phyloP scores from a whole-genome alignment of 2,329 filamentous ascomycete genomes.

The Microcyclospora tardicrescens region DNA sequence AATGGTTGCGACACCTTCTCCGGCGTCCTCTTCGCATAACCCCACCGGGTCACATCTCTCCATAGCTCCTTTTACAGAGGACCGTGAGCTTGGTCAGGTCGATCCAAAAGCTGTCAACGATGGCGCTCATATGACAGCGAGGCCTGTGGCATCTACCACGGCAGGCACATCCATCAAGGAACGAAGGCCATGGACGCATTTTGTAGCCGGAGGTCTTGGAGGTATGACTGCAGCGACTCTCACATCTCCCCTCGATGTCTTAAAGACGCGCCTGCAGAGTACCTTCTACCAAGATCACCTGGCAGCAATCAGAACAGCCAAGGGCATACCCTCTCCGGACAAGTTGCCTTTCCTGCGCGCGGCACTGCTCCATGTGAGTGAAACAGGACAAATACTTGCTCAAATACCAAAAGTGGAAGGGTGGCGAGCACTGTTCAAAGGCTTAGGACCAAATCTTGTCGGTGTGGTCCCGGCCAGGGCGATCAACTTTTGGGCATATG shows the following conservation, averaged over 20 bases:
- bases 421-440: constrained; percentile 80
- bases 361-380: constrained; percentile 60
- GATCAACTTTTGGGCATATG: constrained; percentile 91
- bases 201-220: constrained; percentile 77
- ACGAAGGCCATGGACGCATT: constrained; percentile 75
- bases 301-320: constrained; percentile 50
- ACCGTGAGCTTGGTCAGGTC: constrained; percentile 16
- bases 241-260: constrained; percentile 86
- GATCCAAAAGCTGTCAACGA: constrained; percentile 17
- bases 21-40: too few species aligned
- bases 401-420: constrained; percentile 73
- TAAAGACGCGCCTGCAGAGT: constrained; percentile 86
- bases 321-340: constrained; percentile 39
- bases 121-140: constrained; percentile 24
- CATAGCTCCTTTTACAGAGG: constrained; percentile 8
- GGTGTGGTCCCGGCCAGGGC: constrained; percentile 80
- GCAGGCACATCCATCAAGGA: constrained; percentile 24
- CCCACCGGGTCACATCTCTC: neutral
- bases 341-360: constrained; percentile 53
- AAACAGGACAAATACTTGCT: constrained; percentile 75
- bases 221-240: constrained; percentile 86
- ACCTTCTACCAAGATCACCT: constrained; percentile 88
- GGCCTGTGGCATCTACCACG: constrained; percentile 26
- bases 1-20: too few species aligned
- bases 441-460: constrained; percentile 76